Percentiles rank a stretch among this genome's conserved stretches.
Conservation (phyloP, 192 early-diverging fungal genomes). For the Rhizoclosmatium globosum region DNA sequence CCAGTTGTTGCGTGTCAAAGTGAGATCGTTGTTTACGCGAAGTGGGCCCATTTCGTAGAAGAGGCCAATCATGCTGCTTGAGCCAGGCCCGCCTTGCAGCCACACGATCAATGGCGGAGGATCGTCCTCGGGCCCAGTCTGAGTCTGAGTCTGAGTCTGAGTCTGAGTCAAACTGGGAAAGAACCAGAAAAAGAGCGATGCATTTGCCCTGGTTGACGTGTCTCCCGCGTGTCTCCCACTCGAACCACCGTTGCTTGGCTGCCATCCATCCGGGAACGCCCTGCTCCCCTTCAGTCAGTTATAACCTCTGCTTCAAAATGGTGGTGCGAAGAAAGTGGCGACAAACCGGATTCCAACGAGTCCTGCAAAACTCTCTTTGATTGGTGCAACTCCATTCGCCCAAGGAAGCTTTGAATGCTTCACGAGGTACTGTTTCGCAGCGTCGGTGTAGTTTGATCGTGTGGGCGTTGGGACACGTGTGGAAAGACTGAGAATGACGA, state of each 20-base stretch:
- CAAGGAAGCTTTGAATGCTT: constrained; percentile 19
- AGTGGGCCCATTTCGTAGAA: constrained; percentile 81
- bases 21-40: constrained; percentile 57
- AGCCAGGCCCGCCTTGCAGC: constrained; percentile 88
- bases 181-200: constrained; percentile 72
- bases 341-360: constrained; percentile 19
- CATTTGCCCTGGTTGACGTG: neutral
- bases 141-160: constrained; percentile 17
- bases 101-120: constrained; percentile 76
- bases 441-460: neutral
- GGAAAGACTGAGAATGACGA: neutral
- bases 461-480: neutral
- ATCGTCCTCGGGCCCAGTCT: constrained; percentile 48
- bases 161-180: constrained; percentile 70
- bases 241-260: neutral
- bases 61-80: constrained; percentile 80
- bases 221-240: neutral
- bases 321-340: neutral
- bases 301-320: neutral
- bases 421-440: neutral
- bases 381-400: constrained; percentile 3
- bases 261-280: constrained; percentile 28
- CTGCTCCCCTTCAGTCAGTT: neutral
- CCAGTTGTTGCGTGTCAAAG: constrained; percentile 56
- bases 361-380: constrained; percentile 27